Evolutionary conservation across 345 rosid species (phyloP).

Genomic region (Adansonia digitata): DNA sequence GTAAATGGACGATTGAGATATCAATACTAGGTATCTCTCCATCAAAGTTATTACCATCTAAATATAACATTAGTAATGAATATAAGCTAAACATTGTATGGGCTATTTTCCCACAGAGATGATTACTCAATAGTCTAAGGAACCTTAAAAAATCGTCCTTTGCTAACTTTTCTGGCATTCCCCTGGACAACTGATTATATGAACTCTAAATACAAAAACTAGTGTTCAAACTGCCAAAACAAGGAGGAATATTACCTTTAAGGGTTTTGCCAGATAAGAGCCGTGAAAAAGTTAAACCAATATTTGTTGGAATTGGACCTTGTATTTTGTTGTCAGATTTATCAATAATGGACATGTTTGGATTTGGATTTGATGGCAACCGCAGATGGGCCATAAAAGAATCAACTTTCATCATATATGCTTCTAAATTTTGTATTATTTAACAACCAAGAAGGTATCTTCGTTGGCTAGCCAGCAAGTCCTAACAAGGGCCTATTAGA

Average conservation of each 20-base stretch:
- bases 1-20: background rate
- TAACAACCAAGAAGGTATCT: conserved; percentile 29
- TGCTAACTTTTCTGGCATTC: background rate
- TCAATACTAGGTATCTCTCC: background rate
- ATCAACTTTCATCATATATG: background rate
- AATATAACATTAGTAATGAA: background rate
- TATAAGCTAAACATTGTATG: background rate
- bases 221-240: background rate
- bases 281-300: background rate
- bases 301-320: background rate
- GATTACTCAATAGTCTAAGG: background rate
- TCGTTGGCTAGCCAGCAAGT: too few species aligned
- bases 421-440: conserved; percentile 19
- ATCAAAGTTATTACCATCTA: background rate
- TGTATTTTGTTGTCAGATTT: background rate
- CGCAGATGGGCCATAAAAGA: background rate
- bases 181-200: conserved; percentile 2
- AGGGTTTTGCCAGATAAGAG: background rate
- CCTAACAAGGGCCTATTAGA: too few species aligned
- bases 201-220: background rate
- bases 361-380: background rate
- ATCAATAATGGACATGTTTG: background rate
- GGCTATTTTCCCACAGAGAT: background rate
- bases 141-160: background rate
- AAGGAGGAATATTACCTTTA: conserved; percentile 21